Conservation (phyloP, 345 rosid species). For the Lepidium africanum region DNA sequence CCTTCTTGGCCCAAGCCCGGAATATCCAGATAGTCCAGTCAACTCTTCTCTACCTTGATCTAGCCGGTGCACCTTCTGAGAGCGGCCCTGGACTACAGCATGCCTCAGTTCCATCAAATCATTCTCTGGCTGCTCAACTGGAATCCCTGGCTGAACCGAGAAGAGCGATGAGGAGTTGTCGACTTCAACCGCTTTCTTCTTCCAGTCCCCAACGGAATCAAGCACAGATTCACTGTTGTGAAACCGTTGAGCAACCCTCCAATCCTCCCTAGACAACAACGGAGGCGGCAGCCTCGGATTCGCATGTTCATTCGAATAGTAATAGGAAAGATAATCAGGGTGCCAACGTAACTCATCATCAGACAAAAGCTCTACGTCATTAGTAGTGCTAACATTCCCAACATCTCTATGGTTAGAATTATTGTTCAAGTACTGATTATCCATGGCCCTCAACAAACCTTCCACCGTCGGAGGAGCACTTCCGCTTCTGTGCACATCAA, state of each 20-base stretch:
- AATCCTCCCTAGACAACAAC: conserved; percentile 75
- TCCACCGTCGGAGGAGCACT: conserved; percentile 96
- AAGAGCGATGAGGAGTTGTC: conserved; percentile 51
- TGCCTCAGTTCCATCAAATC: conserved; percentile 65
- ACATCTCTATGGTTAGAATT: conserved; percentile 31
- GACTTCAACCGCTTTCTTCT: conserved; percentile 33
- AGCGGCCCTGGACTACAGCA: conserved; percentile 32
- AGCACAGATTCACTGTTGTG: conserved; percentile 48
- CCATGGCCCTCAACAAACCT: conserved; percentile 73
- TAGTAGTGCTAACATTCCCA: conserved; percentile 2
- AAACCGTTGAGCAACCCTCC: conserved; percentile 84
- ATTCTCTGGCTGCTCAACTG: conserved; percentile 50
- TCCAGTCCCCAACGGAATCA: conserved; percentile 51
- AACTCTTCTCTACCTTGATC: conserved; percentile 39
- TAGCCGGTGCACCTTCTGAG: conserved; percentile 43
- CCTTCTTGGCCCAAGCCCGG: conserved; percentile 64
- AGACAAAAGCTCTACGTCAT: conserved; percentile 35
- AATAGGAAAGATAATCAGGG: conserved; percentile 70
- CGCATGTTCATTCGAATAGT: conserved; percentile 65
- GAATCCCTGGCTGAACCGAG: conserved; percentile 64
- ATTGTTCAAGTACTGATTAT: conserved; percentile 45
- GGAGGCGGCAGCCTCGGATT: conserved; percentile 93
- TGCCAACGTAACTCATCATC: conserved; percentile 83
- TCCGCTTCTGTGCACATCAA: conserved; percentile 64
- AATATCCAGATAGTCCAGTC: conserved; percentile 31